A percentile compares a stretch with the other conserved stretches of the same genome.
These are phyloP conservation scores for Calocera cornea DNA, from an alignment of 768 basidiomycete genomes.

Conservation along the genomic window DNA sequence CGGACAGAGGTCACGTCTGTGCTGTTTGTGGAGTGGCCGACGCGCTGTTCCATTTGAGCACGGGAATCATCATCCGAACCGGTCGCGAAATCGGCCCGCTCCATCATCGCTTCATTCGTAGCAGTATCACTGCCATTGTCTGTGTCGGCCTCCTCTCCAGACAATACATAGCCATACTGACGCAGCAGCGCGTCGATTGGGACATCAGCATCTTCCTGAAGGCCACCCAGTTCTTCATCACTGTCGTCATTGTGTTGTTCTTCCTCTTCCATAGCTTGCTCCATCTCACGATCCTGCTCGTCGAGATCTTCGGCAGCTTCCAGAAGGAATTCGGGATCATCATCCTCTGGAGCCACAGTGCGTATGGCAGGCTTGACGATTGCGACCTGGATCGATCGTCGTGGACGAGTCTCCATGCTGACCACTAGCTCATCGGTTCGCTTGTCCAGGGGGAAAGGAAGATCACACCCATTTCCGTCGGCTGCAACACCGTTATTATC, in stretches of 20 bases:
- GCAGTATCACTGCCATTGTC: neutral
- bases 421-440: no score
- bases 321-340: slow-evolving; percentile 16
- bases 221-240: slow-evolving; percentile 27
- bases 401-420: no score
- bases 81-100: no score
- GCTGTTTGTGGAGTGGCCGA: no score
- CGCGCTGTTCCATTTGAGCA: no score
- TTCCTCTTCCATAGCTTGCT: slow-evolving; percentile 29
- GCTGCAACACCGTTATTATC: no score
- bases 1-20: no score
- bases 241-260: slow-evolving; percentile 29
- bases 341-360: slow-evolving; percentile 11
- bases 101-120: neutral
- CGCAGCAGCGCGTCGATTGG: slow-evolving; percentile 29
- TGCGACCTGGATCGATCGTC: slow-evolving; percentile 10
- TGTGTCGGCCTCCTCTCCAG: slow-evolving; percentile 4
- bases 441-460: no score
- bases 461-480: no score
- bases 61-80: no score
- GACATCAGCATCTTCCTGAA: slow-evolving; percentile 29
- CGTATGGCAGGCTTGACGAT: slow-evolving; percentile 10
- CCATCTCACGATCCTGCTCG: slow-evolving; percentile 26
- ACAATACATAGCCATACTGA: slow-evolving; percentile 24
- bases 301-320: slow-evolving; percentile 20